These are phyloP conservation scores for Bipolaris oryzae DNA, from an alignment of 2,329 filamentous ascomycete species.

Conservation along the genomic window DNA sequence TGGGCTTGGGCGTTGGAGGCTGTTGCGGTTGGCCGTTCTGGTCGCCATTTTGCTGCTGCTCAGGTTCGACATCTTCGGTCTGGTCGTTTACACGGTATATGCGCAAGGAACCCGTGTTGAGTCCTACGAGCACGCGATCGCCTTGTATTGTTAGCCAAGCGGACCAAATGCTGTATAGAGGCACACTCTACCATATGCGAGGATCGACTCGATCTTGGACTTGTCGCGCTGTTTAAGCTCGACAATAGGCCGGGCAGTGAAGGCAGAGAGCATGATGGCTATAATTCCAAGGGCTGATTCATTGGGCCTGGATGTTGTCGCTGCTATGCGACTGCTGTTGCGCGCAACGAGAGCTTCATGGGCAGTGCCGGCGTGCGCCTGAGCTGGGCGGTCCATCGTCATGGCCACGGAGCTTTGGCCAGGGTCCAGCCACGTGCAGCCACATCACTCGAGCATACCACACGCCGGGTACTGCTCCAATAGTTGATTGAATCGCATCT, in stretches of 20 bases:
- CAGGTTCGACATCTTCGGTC: slow-evolving; percentile 50
- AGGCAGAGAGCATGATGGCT: slow-evolving; percentile 85
- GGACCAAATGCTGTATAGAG: slow-evolving; percentile 1
- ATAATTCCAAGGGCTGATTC: slow-evolving; percentile 7
- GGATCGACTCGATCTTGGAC: slow-evolving; percentile 93
- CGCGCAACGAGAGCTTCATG: slow-evolving; percentile 29
- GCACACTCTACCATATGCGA: slow-evolving; percentile 74
- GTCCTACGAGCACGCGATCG: slow-evolving; percentile 87
- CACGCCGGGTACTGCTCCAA: neutral
- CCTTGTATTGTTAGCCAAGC: slow-evolving; percentile 57
- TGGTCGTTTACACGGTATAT: slow-evolving; percentile 88
- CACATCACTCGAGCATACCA: neutral
- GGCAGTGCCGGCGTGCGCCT: slow-evolving; percentile 13
- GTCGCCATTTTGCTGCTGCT: slow-evolving; percentile 37
- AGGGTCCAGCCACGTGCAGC: slow-evolving; percentile 25
- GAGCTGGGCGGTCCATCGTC: slow-evolving; percentile 30
- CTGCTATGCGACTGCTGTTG: slow-evolving; percentile 27
- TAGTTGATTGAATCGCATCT: neutral
- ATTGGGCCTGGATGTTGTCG: slow-evolving; percentile 22
- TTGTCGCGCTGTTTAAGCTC: slow-evolving; percentile 96
- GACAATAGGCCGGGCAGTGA: slow-evolving; percentile 93
- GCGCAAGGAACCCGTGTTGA: slow-evolving; percentile 86
- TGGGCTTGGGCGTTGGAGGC: slow-evolving; percentile 43
- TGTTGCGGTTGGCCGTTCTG: slow-evolving; percentile 51
- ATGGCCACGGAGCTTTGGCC: slow-evolving; percentile 27